phyloP scores from a whole-genome alignment of 2,329 filamentous ascomycete species.

The Hymenoscyphus infarciens region DNA sequence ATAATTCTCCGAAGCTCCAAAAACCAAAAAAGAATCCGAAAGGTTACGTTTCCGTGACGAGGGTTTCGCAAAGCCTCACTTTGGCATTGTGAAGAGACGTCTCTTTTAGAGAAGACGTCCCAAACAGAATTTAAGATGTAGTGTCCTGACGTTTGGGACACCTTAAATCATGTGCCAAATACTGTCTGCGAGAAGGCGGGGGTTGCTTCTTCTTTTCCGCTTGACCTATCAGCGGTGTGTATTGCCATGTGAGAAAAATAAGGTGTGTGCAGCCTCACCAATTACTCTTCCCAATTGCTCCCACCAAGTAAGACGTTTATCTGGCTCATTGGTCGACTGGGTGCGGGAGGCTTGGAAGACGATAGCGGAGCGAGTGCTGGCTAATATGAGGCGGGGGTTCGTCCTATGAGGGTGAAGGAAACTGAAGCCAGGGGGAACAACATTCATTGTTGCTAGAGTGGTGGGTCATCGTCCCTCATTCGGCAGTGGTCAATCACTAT shows the following conservation, averaged over 20 bases:
- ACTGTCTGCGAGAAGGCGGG: conserved; percentile 22
- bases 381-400: conserved; percentile 6
- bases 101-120: conserved; percentile 11
- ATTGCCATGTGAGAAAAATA: conserved; percentile 17
- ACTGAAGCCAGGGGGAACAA: conserved; percentile 2
- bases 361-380: conserved; percentile 9
- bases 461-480: conserved; percentile 1
- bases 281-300: conserved; percentile 8
- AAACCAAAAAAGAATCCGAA: conserved; percentile 3
- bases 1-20: conserved; percentile 5
- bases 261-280: conserved; percentile 23
- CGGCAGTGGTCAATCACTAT: conserved; percentile 2
- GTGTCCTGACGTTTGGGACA: conserved; percentile 26
- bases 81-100: conserved; percentile 15
- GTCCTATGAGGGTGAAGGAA: conserved; percentile 1
- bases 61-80: conserved; percentile 10
- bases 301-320: conserved; percentile 8
- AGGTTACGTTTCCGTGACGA: conserved; percentile 4
- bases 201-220: conserved; percentile 14
- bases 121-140: conserved; percentile 7
- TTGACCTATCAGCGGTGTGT: conserved; percentile 21
- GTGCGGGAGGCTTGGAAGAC: conserved; percentile 11
- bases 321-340: conserved; percentile 9
- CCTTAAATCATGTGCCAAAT: conserved; percentile 29
- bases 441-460: neutral